A percentile compares a stretch with the other conserved stretches of the same genome.
These are phyloP conservation scores for Macrophomina pseudophaseolina DNA, from an alignment of 2,329 filamentous ascomycete species.

Conservation along the genomic window DNA sequence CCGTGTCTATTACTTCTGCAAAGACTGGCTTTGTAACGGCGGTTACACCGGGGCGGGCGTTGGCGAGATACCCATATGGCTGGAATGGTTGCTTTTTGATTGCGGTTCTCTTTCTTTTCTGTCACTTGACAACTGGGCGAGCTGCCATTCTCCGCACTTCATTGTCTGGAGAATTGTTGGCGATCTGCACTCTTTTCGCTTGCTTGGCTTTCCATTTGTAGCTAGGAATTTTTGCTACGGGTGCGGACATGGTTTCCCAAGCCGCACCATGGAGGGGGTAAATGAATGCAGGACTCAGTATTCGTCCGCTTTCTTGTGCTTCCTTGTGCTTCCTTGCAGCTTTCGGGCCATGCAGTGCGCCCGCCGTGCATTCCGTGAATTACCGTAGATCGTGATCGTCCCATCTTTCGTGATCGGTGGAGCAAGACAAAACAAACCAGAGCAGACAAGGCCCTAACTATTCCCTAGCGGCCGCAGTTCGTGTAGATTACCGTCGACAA, in stretches of 20 bases:
- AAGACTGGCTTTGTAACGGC: slow-evolving; percentile 16
- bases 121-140: not conserved
- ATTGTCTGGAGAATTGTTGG: not conserved
- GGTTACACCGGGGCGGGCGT: slow-evolving; percentile 22
- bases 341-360: not conserved
- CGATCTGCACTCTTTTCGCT: slow-evolving; percentile 4
- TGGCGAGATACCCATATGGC: slow-evolving; percentile 24
- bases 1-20: slow-evolving; percentile 17
- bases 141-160: slow-evolving; percentile 4
- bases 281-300: not conserved
- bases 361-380: not conserved
- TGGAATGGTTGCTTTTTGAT: slow-evolving; percentile 4
- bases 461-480: too few species aligned
- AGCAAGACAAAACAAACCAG: not conserved
- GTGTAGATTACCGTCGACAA: too few species aligned
- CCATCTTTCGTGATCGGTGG: not conserved
- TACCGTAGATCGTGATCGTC: slow-evolving; percentile 4
- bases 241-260: not conserved
- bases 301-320: not conserved
- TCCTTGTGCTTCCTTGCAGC: not conserved
- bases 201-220: not conserved
- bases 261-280: not conserved
- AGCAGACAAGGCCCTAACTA: not conserved
- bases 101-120: slow-evolving; percentile 16
- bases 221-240: not conserved